Evolutionary conservation across 345 rosid species (phyloP).

Genomic region (Bruguiera sexangula): DNA sequence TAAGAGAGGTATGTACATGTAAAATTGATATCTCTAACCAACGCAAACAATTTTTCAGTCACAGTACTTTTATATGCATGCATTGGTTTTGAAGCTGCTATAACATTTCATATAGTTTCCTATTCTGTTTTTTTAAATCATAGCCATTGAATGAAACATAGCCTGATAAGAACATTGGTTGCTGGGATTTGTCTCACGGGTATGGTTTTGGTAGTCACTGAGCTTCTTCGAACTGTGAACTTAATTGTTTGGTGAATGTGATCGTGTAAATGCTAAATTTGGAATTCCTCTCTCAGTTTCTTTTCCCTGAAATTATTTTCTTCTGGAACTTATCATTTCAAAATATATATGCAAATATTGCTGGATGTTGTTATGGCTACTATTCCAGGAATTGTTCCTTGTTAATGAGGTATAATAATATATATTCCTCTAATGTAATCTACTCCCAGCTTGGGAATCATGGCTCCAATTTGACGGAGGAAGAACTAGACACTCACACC

Average conservation of each 20-base stretch:
- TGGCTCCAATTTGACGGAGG: conserved; percentile 34
- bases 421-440: background rate
- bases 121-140: too few relatives aligned
- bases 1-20: conserved; percentile 28
- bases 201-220: too few relatives aligned
- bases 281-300: background rate
- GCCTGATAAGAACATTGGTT: too few relatives aligned
- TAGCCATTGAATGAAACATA: too few relatives aligned
- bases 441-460: conserved; percentile 28
- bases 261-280: background rate
- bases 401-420: too few relatives aligned
- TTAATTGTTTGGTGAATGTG: background rate
- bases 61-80: background rate
- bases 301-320: background rate
- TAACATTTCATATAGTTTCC: too few relatives aligned
- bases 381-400: too few relatives aligned
- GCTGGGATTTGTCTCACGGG: too few relatives aligned
- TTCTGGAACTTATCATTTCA: background rate
- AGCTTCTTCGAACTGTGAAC: background rate
- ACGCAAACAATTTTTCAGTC: background rate
- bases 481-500: conserved; percentile 34
- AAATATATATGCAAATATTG: background rate
- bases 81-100: conserved; percentile 1
- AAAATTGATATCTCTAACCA: conserved; percentile 2
- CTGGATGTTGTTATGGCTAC: too few relatives aligned